Evolutionary conservation across 768 basidiomycete genomes (phyloP), one percentile per base, ranked within the genome.

Genomic region (Xerocomus brunneocitrinus): DNA sequence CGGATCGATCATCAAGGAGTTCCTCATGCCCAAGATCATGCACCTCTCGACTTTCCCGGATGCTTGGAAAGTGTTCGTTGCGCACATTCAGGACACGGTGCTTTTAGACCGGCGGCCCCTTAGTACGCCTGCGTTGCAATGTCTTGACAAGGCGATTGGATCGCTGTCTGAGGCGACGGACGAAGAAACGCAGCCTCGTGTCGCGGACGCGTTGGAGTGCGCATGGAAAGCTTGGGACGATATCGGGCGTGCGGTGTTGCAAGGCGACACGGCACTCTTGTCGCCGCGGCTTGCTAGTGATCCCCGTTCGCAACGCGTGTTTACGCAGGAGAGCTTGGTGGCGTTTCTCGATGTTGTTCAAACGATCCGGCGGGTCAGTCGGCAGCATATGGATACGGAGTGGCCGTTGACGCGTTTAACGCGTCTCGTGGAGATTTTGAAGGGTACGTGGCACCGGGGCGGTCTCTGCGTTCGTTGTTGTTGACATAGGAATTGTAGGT

Each of bases 111-210:
- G 80, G 54, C 76, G 87, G 6, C 62, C 76, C 9, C 81, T 92
- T 47, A 90, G 87, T 56, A 83, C 91, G 0, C 88, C 93, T n/a
- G 89, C 91, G 0, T 66, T 97, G 62, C 85, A 89, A 24, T 89
- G 87, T 56, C 72, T 95, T 38, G 91, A 95, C 62, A 87, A 83
- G 67, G 85, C 85, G 1, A 74, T 93, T 54, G 82, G 78, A 40
- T 84, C 87, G 2, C 75, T 81, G 16, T 73, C 74, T 2, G 64
- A 62, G 4, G 67, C 67, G 1, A 66, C 62, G 6, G 67, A 67
- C 10, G 57, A 62, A 2, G 62, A 50, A 4, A 61, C 69, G 31
- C 73, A 73, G 3, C 66, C 69, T 7, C 71, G 70, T 5, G 76
- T 80, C 0, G 59, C 72, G 16, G 78, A 77, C 7, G 72, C 78